These are phyloP conservation scores for Termitomyces sp. DNA, from an alignment of 768 basidiomycete species.

Conservation along the genomic window DNA sequence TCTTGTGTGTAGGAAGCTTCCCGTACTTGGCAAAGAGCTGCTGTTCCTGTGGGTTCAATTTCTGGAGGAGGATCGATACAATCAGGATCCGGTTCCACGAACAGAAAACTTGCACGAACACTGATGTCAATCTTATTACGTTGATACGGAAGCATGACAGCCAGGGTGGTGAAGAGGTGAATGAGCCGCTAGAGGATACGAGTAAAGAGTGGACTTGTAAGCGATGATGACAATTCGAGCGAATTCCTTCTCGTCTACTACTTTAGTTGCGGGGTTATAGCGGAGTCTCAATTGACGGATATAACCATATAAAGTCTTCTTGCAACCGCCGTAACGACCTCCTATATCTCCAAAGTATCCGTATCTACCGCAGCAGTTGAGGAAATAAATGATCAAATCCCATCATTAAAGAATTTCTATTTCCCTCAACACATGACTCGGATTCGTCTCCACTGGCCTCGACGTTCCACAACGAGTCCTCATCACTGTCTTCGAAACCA, in stretches of 20 bases:
- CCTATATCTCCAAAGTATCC: constrained; percentile 8
- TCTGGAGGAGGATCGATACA: constrained; percentile 39
- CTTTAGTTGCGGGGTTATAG: constrained; percentile 21
- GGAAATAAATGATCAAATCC: constrained; percentile 5
- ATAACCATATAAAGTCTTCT: not conserved
- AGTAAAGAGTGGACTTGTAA: constrained; percentile 10
- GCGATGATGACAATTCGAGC: constrained; percentile 13
- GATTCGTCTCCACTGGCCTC: not conserved
- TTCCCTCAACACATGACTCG: not conserved
- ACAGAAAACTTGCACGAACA: constrained; percentile 40
- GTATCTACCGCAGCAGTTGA: not conserved
- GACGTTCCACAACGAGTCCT: constrained; percentile 7
- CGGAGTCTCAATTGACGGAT: constrained; percentile 21
- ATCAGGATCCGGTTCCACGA: constrained; percentile 12
- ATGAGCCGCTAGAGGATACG: constrained; percentile 18
- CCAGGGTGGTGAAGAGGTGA: constrained; percentile 20
- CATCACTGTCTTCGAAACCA: constrained; percentile 10
- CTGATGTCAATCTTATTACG: constrained; percentile 95
- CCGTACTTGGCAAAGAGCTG: constrained; percentile 94
- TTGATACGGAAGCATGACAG: constrained; percentile 64
- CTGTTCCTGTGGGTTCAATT: constrained; percentile 84
- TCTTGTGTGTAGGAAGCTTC: constrained; percentile 92
- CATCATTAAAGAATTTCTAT: constrained; percentile 4
- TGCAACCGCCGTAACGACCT: not conserved
- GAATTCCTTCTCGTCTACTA: constrained; percentile 12